Evolutionary conservation across 2,329 filamentous ascomycete genomes (phyloP).

Genomic region (Penicillium vulpinum): DNA sequence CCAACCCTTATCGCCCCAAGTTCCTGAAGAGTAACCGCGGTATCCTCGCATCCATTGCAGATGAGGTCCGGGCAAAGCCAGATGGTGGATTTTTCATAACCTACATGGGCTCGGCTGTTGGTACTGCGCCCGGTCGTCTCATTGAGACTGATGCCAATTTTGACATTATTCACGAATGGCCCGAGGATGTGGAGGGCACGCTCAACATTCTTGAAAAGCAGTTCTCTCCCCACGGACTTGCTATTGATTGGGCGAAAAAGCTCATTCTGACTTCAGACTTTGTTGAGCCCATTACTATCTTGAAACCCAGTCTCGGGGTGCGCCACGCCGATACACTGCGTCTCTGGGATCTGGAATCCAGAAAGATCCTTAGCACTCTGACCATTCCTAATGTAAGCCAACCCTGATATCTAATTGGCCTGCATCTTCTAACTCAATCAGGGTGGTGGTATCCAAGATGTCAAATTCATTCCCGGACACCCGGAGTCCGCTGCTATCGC

Average conservation of each 20-base stretch:
- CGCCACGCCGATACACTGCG: constrained; percentile 58
- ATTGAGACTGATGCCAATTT: constrained; percentile 61
- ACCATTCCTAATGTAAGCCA: constrained; percentile 56
- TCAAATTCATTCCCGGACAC: constrained; percentile 66
- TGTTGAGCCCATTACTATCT: constrained; percentile 60
- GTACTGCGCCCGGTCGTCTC: constrained; percentile 60
- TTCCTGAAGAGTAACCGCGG: constrained; percentile 62
- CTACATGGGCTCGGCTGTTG: constrained; percentile 61
- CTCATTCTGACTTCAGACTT: constrained; percentile 64
- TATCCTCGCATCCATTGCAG: constrained; percentile 60
- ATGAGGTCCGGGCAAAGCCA: constrained; percentile 64
- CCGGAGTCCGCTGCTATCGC: constrained; percentile 59
- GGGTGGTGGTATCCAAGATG: constrained; percentile 62
- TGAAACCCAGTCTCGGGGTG: constrained; percentile 60
- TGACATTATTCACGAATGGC: constrained; percentile 64
- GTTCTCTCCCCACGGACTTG: constrained; percentile 62
- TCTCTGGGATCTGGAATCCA: constrained; percentile 57
- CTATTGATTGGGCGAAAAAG: constrained; percentile 58
- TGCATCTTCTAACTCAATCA: constrained; percentile 13
- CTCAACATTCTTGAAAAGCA: constrained; percentile 61
- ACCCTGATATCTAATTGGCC: no score
- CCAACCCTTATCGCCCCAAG: constrained; percentile 58
- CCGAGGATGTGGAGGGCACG: constrained; percentile 55
- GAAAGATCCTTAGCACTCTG: constrained; percentile 61
- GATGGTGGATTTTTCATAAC: constrained; percentile 63